Evolutionary conservation across 495 filamentous ascomycete species (phyloP).

Genomic region (Penicillium odoratum): DNA sequence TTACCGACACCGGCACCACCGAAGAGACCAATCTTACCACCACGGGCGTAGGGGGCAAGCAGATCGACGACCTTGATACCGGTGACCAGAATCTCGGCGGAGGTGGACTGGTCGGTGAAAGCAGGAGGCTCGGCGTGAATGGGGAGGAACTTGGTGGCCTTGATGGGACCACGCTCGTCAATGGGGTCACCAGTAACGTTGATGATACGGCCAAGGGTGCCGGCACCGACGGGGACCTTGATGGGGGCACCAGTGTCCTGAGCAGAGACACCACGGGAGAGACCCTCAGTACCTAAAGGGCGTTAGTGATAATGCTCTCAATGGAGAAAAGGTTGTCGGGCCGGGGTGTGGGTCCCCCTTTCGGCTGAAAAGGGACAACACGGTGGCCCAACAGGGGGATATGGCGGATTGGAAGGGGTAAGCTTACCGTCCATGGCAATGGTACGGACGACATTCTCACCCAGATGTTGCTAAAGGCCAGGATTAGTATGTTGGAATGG

Average conservation of each 20-base stretch:
- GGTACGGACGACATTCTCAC: conserved; percentile 97
- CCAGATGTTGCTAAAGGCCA: conserved; percentile 85
- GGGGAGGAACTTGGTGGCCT: conserved; percentile 78
- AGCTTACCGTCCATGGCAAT: conserved; percentile 99
- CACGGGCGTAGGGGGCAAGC: conserved; percentile 97
- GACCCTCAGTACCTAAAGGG: conserved; percentile 90
- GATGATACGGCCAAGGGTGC: conserved; percentile 97
- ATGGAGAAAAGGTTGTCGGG: conserved; percentile 14
- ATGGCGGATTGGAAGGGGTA: conserved; percentile 6
- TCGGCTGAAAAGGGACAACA: conserved; percentile 23
- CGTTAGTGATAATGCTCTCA: conserved; percentile 25
- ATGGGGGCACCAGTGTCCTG: conserved; percentile 92
- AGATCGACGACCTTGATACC: conserved; percentile 99
- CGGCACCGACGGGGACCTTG: conserved; percentile 93
- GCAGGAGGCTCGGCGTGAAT: conserved; percentile 92
- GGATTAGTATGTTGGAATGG: conserved; percentile 26
- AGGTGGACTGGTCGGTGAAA: conserved; percentile 93
- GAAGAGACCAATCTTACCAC: conserved; percentile 99
- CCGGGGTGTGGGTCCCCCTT: conserved; percentile 27
- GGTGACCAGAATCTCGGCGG: conserved; percentile 93
- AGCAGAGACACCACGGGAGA: conserved; percentile 83
- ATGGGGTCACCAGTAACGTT: conserved; percentile 99
- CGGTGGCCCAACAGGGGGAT: conserved; percentile 24
- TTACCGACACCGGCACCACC: conserved; percentile 99
- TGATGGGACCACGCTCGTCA: conserved; percentile 98